A percentile compares a stretch with the other conserved stretches of the same genome.
phyloP scores from a whole-genome alignment of 371 early-diverging fungal species.

The Sanchytrium tribonematis region DNA sequence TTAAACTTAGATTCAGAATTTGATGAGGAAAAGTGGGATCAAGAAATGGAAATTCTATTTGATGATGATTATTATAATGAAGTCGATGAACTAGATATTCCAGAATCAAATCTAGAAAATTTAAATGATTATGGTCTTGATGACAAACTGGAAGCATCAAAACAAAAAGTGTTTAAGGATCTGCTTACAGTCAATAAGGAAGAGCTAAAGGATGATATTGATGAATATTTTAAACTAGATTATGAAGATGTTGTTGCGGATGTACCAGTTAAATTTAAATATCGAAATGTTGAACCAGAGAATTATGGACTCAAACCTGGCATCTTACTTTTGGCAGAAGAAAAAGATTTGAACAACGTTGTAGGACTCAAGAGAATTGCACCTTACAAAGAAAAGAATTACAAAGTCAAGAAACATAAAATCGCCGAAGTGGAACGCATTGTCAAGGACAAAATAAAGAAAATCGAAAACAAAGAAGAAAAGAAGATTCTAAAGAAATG shows the following conservation, averaged over 20 bases:
- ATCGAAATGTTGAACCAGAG: constrained; percentile 39
- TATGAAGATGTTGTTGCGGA: constrained; percentile 74
- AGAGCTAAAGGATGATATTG: constrained; percentile 31
- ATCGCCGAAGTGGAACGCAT: not conserved
- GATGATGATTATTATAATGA: constrained; percentile 6
- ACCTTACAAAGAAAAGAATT: constrained; percentile 21
- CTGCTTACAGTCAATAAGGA: constrained; percentile 12
- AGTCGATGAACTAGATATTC: not conserved
- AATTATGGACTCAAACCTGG: constrained; percentile 41
- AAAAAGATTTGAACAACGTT: constrained; percentile 49
- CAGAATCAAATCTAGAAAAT: not conserved
- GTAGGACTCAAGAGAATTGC: constrained; percentile 59
- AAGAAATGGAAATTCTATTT: constrained; percentile 47
- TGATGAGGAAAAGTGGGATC: constrained; percentile 50
- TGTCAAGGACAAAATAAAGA: not conserved
- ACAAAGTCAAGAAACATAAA: not conserved
- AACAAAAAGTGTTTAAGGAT: not conserved
- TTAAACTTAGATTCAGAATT: constrained; percentile 53
- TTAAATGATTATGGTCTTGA: constrained; percentile 15
- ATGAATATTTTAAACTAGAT: constrained; percentile 66
- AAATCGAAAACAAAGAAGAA: not conserved
- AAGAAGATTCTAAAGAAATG: not conserved
- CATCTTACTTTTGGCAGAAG: constrained; percentile 68
- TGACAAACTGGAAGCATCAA: constrained; percentile 21
- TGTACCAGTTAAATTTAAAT: constrained; percentile 61